Base-by-base conservation (phyloP, 2,329 filamentous ascomycete species). In the Cladobotryum mycophilum region DNA sequence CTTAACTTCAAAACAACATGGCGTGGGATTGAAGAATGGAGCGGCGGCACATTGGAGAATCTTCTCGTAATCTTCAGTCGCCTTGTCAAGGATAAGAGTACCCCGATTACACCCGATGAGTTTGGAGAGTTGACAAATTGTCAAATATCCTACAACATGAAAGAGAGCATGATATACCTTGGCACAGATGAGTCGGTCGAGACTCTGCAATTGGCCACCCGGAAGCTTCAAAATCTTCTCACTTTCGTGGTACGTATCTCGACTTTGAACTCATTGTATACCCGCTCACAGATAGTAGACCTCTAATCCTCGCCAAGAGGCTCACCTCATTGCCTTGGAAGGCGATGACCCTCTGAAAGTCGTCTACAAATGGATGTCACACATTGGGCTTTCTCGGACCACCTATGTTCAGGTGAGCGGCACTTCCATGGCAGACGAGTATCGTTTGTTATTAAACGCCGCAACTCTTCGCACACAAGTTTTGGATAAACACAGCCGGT, bases 101-200 rank as follows among this genome's bases (percentile, higher is more conserved):
- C 18, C 7, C 49, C 48, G 3, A 38, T 44, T 14, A 38, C 37
- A 1, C 25, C 44, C 1, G 22, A 38, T 2, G 56, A 52, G 2
- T 48, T 66, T 22, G 41, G 55, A 6, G 48, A 46, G 7, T 44
- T 60, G 2, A 47, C 49, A 1, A 45, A 51, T 0, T 67, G 64
- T 41, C 25, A 55, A 8, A 48, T 67, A 5, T 60, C 65, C 0
- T 22, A 62, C 52, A 67, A 67, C n/a, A 40, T 65, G 15, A 53
- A 33, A 15, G 56, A 56, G 1, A 58, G 59, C 9, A 18, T 62
- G 9, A 8, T 67, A 2, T 68, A 68, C 13, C 55, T 68, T 9
- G 65, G 61, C 3, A 60, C 60, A 3, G 33, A 53, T 5, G 12
- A 47, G 2, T 45, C 47, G 6, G 12, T 18, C 14, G 30, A 48